A percentile compares a stretch with the other conserved stretches of the same genome.
Evolutionary conservation across 1,139 yeast genomes (phyloP).

Genomic region (Magnusiomyces magnusii): DNA sequence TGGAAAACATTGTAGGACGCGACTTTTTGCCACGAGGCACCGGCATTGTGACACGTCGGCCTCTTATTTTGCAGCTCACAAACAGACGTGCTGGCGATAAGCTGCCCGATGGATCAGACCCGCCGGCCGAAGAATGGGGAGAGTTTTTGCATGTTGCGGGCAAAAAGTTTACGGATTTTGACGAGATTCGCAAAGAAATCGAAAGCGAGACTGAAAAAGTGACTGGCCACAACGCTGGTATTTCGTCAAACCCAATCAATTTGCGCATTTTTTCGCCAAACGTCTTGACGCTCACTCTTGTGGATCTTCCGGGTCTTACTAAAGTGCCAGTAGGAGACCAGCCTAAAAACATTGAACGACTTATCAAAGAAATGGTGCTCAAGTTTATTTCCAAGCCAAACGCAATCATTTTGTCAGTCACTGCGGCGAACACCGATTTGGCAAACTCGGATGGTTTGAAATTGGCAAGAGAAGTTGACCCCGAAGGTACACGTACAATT

Average conservation of each 20-base stretch:
- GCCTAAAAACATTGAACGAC: slow-evolving; percentile 94
- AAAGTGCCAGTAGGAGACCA: slow-evolving; percentile 99
- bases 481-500: slow-evolving; percentile 92
- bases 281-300: slow-evolving; percentile 89
- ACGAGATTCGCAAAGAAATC: slow-evolving; percentile 85
- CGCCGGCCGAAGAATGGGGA: slow-evolving; percentile 71
- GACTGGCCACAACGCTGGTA: slow-evolving; percentile 90
- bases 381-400: slow-evolving; percentile 93
- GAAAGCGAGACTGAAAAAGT: slow-evolving; percentile 90
- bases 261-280: slow-evolving; percentile 93
- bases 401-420: slow-evolving; percentile 90
- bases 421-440: slow-evolving; percentile 95
- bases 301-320: slow-evolving; percentile 95
- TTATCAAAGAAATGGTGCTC: slow-evolving; percentile 89
- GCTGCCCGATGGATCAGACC: slow-evolving; percentile 15
- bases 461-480: slow-evolving; percentile 95
- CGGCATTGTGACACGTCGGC: slow-evolving; percentile 93
- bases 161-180: slow-evolving; percentile 80
- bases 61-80: slow-evolving; percentile 73
- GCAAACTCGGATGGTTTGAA: slow-evolving; percentile 97
- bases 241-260: slow-evolving; percentile 87
- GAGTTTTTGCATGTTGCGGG: slow-evolving; percentile 92
- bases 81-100: slow-evolving; percentile 44
- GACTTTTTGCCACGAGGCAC: slow-evolving; percentile 95
- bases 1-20: slow-evolving; percentile 91